A percentile compares a stretch with the other conserved stretches of the same genome.
These are phyloP conservation scores for Xylariomycetidae sp. DNA, from an alignment of 2,329 filamentous ascomycete genomes.

Conservation along the genomic window DNA sequence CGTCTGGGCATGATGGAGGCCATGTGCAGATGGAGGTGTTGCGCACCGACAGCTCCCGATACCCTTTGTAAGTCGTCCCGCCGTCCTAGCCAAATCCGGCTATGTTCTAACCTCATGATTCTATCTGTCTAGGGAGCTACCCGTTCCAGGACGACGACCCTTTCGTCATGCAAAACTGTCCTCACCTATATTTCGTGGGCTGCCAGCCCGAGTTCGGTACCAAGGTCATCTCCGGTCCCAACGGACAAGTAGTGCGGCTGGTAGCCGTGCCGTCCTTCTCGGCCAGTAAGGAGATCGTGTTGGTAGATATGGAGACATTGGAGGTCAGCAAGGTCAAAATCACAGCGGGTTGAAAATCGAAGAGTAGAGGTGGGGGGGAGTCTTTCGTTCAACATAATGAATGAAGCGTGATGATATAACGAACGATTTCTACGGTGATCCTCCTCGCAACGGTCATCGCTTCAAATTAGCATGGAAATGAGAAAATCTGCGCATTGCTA, in stretches of 20 bases:
- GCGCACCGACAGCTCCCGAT: constrained; percentile 90
- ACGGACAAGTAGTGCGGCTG: constrained; percentile 68
- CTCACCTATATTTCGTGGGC: constrained; percentile 87
- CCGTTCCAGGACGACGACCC: constrained; percentile 93
- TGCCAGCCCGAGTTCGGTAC: constrained; percentile 78
- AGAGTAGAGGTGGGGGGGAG: constrained; percentile 3
- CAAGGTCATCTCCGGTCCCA: constrained; percentile 59
- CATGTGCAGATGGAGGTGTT: constrained; percentile 87
- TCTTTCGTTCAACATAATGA: neutral
- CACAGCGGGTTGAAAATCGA: constrained; percentile 13
- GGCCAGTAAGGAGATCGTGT: constrained; percentile 70
- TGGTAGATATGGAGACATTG: constrained; percentile 82
- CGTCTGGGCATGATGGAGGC: constrained; percentile 87
- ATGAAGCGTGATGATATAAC: too few species aligned
- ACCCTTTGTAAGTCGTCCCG: constrained; percentile 69
- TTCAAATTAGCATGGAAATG: too few species aligned
- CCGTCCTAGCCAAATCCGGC: neutral
- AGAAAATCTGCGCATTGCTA: too few species aligned
- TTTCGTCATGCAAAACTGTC: constrained; percentile 79
- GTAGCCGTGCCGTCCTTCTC: constrained; percentile 81
- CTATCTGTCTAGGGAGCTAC: constrained; percentile 97
- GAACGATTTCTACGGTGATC: too few species aligned
- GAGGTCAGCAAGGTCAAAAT: constrained; percentile 69
- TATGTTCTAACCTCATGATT: too few species aligned
- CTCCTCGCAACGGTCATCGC: too few species aligned